phyloP scores from a whole-genome alignment of 768 basidiomycete species.

The Tulasnella sp. region DNA sequence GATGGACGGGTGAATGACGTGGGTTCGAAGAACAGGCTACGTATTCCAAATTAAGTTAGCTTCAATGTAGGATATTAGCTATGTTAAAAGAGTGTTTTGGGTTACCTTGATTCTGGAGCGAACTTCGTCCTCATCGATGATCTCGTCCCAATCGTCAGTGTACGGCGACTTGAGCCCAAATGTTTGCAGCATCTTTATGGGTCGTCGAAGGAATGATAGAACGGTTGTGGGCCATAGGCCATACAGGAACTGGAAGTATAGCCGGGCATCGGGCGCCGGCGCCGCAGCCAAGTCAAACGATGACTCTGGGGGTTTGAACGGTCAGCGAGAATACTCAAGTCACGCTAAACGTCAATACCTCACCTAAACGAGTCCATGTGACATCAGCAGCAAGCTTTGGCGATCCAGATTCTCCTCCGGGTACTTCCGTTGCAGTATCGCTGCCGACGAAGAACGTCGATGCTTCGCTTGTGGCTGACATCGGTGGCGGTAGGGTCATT shows the following conservation, averaged over 20 bases:
- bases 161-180: conserved; percentile 61
- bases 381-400: conserved; percentile 49
- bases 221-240: conserved; percentile 91
- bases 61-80: no score
- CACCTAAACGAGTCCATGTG: conserved; percentile 64
- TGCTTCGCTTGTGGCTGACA: conserved; percentile 11
- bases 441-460: not conserved
- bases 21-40: conserved; percentile 69
- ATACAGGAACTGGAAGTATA: conserved; percentile 79
- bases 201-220: conserved; percentile 73
- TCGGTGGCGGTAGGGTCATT: not conserved
- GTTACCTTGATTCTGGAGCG: conserved; percentile 71
- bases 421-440: conserved; percentile 1
- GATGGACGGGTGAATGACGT: conserved; percentile 68
- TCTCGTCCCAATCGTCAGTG: conserved; percentile 69
- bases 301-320: conserved; percentile 46
- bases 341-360: not conserved
- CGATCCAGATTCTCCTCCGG: not conserved
- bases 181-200: conserved; percentile 63
- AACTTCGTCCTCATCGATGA: conserved; percentile 69
- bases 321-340: not conserved
- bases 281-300: conserved; percentile 60
- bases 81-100: no score
- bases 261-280: conserved; percentile 60
- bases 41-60: no score